Base-by-base conservation (phyloP, 2,329 filamentous ascomycete species). In the Aureobasidium zeae region DNA sequence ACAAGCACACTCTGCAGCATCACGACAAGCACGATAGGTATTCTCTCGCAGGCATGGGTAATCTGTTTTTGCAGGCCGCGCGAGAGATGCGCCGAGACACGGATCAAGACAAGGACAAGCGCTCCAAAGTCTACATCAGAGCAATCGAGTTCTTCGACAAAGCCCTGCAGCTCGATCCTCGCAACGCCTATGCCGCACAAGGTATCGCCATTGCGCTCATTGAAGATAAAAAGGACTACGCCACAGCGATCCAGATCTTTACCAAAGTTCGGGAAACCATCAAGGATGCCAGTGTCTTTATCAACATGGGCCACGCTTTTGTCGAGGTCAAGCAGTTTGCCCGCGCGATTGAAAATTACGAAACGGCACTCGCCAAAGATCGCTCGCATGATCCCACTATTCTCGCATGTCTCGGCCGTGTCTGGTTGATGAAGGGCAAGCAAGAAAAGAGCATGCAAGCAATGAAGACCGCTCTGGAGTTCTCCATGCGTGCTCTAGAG, bases 141-240 rank as follows among this genome's bases (percentile, higher is more conserved):
- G 88, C 91, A 0, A 88, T 96, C 9, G 93, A 98, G 60, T 98
- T 98, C 65, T 98, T 95, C 55, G 91, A 96, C 61, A 98, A 98
- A 66, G 89, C 89, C 4, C 70, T 98, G 16, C 86, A 93, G 50
- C 70, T 98, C n/a, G 91, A 98, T 57, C 80, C 87, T 0, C 87
- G 83, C 66, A 98, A 96, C 54, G 89, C 91, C 0, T 94, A 94
- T 60, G 93, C 93, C 6, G 91, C 91, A 2, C 91, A 98, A 60
- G 91, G 93, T 48, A 79, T 98, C 51, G 91, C 86, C 11, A 96
- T 98, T 57, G 88, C 89, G 7, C 71, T 98, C 20, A 81, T 91
- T 1, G 91, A 98, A 61, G 89, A 96, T 61, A 91, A 83, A 68
- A 95, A 91, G 63, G 87, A 96, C 55, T 81, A 80, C 62, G 80